phyloP scores from a whole-genome alignment of 306 rosid species.

The Carpinus fangiana region DNA sequence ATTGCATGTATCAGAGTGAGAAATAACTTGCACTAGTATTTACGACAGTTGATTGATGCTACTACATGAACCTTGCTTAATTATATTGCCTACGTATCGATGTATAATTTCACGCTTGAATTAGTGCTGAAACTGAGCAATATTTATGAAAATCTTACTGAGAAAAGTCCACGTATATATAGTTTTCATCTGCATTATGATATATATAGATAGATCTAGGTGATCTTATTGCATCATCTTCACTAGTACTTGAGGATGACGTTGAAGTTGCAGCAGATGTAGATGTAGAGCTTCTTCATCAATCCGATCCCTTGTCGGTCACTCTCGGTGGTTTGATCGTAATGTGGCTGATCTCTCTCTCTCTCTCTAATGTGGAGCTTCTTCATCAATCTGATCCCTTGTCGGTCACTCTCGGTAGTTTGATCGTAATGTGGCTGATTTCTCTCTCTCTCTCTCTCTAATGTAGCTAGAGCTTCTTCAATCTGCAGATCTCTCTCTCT shows the following conservation, averaged over 20 bases:
- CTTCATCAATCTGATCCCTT: no score
- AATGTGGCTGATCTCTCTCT: no score
- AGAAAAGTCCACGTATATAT: not conserved
- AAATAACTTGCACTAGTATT: not conserved
- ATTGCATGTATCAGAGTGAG: not conserved
- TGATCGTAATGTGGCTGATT: no score
- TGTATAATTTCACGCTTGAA: not conserved
- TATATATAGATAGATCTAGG: not conserved
- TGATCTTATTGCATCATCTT: not conserved
- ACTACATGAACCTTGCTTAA: not conserved
- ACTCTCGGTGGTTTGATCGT: not conserved
- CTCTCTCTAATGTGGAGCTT: no score
- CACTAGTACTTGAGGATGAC: not conserved
- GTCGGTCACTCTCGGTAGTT: no score
- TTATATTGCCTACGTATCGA: not conserved
- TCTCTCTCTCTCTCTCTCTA: no score
- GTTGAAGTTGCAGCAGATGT: not conserved
- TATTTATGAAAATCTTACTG: not conserved
- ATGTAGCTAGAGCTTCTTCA: not conserved
- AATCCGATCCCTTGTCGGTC: not conserved
- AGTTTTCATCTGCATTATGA: not conserved
- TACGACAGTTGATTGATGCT: not conserved
- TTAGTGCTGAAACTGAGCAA: not conserved
- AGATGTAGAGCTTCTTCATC: not conserved
- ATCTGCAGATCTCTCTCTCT: not conserved